Evolutionary conservation across 495 filamentous ascomycete species (phyloP).

Genomic region (Penicillium diatomitis): DNA sequence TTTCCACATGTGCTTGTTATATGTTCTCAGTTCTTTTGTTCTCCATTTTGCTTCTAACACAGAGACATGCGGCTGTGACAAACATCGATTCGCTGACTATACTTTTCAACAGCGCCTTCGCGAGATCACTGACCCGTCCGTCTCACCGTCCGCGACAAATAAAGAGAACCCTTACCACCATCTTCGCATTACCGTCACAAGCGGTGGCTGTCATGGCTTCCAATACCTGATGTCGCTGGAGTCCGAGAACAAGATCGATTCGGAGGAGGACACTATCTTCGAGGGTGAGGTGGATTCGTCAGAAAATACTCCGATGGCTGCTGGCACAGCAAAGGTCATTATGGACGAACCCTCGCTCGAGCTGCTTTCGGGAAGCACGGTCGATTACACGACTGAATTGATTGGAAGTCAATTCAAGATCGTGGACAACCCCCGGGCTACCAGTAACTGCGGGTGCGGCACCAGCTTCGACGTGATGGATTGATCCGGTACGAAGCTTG

Average conservation of each 20-base stretch:
- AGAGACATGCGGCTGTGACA: conserved; percentile 8
- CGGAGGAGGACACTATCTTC: conserved; percentile 68
- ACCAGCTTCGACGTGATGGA: conserved; percentile 92
- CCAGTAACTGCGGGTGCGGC: conserved; percentile 93
- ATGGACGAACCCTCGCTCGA: conserved; percentile 85
- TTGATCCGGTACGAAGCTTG: conserved; percentile 13
- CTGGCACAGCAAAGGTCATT: conserved; percentile 67
- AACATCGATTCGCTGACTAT: neutral
- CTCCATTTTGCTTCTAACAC: neutral
- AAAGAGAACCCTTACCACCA: conserved; percentile 75
- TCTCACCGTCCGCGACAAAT: conserved; percentile 38
- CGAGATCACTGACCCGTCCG: conserved; percentile 40
- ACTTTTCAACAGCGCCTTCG: conserved; percentile 50
- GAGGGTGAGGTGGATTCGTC: conserved; percentile 24
- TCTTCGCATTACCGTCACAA: conserved; percentile 82
- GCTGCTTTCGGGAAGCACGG: conserved; percentile 80
- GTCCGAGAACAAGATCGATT: conserved; percentile 44
- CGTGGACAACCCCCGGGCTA: conserved; percentile 80
- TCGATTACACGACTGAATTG: conserved; percentile 93
- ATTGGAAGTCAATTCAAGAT: conserved; percentile 98
- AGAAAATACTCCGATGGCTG: conserved; percentile 21
- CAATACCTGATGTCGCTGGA: conserved; percentile 91
- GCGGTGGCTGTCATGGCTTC: conserved; percentile 94
- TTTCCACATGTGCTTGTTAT: neutral
- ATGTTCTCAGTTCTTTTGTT: conserved; percentile 26